These are phyloP conservation scores for Vigna unguiculata DNA, from an alignment of 306 rosid genomes.

Conservation along the genomic window DNA sequence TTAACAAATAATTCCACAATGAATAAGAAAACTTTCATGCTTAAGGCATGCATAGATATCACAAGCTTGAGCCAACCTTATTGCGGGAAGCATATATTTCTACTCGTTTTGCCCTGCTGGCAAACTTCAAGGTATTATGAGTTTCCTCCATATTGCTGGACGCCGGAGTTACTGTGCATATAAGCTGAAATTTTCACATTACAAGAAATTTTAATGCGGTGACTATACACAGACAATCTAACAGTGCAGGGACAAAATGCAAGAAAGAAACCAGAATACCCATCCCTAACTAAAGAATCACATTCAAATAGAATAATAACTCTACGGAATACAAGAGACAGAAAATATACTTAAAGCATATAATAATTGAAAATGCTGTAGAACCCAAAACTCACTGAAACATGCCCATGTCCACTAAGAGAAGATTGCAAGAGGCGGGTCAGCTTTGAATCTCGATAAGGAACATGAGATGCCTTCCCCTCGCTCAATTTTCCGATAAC, in stretches of 20 bases:
- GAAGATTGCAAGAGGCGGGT: constrained; percentile 98
- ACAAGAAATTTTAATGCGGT: constrained; percentile 37
- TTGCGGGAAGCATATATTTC: constrained; percentile 97
- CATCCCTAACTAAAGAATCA: constrained; percentile 13
- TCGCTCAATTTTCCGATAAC: constrained; percentile 97
- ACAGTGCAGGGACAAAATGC: constrained; percentile 8
- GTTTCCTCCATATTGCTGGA: constrained; percentile 99
- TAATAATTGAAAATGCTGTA: constrained; percentile 35
- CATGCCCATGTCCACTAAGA: constrained; percentile 94
- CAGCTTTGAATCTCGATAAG: constrained; percentile 98
- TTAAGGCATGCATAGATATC: constrained; percentile 18
- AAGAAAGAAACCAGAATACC: constrained; percentile 19
- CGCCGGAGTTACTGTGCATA: constrained; percentile 99
- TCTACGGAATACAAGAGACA: constrained; percentile 16
- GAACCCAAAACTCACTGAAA: constrained; percentile 78
- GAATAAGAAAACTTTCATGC: constrained; percentile 38
- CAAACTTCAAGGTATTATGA: constrained; percentile 98
- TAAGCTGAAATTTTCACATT: constrained; percentile 71
- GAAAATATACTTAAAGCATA: constrained; percentile 13
- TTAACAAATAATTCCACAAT: constrained; percentile 39
- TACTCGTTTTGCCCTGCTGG: constrained; percentile 97
- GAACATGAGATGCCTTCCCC: constrained; percentile 99
- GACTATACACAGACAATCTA: constrained; percentile 4
- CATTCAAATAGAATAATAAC: constrained; percentile 9
- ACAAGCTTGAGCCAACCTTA: constrained; percentile 65